These are phyloP conservation scores for Phlebiopsis flavidoalba DNA, from an alignment of 768 basidiomycete species.

Conservation along the genomic window DNA sequence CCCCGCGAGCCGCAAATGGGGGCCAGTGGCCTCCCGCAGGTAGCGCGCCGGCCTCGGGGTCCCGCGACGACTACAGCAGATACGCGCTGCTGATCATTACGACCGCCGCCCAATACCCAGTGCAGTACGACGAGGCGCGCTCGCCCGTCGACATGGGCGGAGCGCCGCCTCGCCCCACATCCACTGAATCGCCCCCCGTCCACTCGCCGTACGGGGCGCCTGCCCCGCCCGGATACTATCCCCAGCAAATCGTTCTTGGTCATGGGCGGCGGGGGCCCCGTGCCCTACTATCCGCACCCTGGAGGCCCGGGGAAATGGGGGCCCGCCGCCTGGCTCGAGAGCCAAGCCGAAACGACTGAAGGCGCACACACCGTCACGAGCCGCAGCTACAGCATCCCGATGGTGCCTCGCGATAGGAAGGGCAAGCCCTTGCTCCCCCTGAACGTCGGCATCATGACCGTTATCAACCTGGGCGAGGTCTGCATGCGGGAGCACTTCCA, in stretches of 20 bases:
- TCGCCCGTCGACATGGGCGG: not conserved
- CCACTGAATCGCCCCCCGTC: not conserved
- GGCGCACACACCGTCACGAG: conserved; percentile 73
- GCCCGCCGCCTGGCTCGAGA: conserved; percentile 24
- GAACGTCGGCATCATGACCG: conserved; percentile 85
- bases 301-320: not conserved
- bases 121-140: not conserved
- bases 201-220: not conserved
- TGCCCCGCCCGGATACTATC: not conserved
- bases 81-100: not conserved
- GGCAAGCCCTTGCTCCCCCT: conserved; percentile 71
- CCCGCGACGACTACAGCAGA: not conserved
- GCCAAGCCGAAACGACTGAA: conserved; percentile 76
- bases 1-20: not conserved
- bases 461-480: conserved; percentile 67
- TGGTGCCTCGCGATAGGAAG: conserved; percentile 69
- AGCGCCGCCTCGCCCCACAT: not conserved
- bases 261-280: not conserved
- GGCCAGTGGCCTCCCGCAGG: not conserved
- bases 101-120: not conserved
- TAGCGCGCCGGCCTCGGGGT: not conserved
- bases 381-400: conserved; percentile 72
- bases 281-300: not conserved
- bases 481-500: conserved; percentile 84
- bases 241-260: not conserved